Evolutionary conservation across 768 basidiomycete genomes (phyloP), one percentile per base, ranked within the genome.

Genomic region (Leucocoprinus sp.): DNA sequence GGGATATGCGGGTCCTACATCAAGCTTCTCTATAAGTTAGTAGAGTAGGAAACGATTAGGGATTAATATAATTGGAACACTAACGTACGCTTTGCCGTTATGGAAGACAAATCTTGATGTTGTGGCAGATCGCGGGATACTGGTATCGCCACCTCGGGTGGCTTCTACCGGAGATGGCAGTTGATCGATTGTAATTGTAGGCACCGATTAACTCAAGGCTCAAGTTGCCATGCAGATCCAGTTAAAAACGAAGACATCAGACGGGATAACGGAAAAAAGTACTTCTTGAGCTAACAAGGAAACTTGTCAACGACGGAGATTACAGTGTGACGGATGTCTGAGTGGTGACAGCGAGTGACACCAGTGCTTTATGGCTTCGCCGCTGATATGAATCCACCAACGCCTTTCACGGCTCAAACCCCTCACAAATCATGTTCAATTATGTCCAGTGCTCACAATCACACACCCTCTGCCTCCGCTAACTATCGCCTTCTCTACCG

Each of bases 401-500:
- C 33, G 8, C n/a, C 29, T 19, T 4, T 14, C 15, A 23, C 46
- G 4, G 5, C 39, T 17, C 17, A 33, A 18, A 37, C 40, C n/a
- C 46, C 39, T 11, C 34, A 18, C 15, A 41, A 24, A 17, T 21
- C 24, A 15, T 14, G 15, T 8, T n/a, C 17, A 21, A 18, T 14
- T 14, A 42, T 40, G 14, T 33, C 39, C 22, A 8, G 29, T 14
- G 1, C 8, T 8, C 14, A 11, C 29, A 37, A 31, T 24, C 17
- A 23, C 22, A 45, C 37, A 29, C 44, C 45, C n/a, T 40, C 52
- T 29, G 38, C 45, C 18, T 31, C 54, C 12, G 33, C 53, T 1
- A 50, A 56, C 8, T 66, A 74, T 51, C 81, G 86, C 31, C 71
- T 86, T 0, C 72, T 89, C 19, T 89, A 86, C 55, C 80, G 86